Conservation (phyloP, 2,329 filamentous ascomycete species). For the Pyrenophora graminea region DNA sequence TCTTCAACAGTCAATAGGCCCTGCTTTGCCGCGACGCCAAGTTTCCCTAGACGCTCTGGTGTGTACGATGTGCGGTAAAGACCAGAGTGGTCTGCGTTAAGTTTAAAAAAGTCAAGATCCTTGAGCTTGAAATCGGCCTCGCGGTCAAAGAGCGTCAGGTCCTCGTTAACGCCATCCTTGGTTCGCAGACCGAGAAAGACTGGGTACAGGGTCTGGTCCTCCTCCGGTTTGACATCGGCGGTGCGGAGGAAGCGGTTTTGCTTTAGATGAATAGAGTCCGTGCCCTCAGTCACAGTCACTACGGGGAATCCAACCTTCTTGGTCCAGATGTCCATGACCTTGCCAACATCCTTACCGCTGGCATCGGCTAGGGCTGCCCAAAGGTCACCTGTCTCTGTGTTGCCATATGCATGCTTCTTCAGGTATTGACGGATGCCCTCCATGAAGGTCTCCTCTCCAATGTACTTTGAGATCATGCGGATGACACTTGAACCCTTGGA, state of each 20-base stretch:
- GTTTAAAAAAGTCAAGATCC: conserved; percentile 87
- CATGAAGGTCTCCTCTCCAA: conserved; percentile 90
- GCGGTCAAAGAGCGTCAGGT: conserved; percentile 71
- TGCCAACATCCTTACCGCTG: conserved; percentile 86
- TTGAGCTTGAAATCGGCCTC: conserved; percentile 78
- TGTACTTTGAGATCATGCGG: conserved; percentile 94
- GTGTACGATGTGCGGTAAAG: conserved; percentile 90
- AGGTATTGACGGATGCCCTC: conserved; percentile 89
- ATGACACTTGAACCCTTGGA: conserved; percentile 95
- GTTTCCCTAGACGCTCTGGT: conserved; percentile 80
- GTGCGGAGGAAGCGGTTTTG: conserved; percentile 95
- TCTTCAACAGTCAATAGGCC: conserved; percentile 85
- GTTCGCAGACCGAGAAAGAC: conserved; percentile 86
- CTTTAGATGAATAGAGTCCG: conserved; percentile 79
- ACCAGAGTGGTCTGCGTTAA: conserved; percentile 92
- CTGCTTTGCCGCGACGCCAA: conserved; percentile 81
- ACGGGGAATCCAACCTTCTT: conserved; percentile 95
- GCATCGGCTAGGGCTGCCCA: conserved; percentile 87
- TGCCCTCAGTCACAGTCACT: conserved; percentile 77
- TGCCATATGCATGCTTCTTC: conserved; percentile 95
- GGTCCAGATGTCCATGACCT: conserved; percentile 95
- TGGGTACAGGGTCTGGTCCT: conserved; percentile 85
- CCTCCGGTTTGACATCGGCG: conserved; percentile 89
- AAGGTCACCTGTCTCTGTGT: conserved; percentile 87
- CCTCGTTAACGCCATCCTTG: conserved; percentile 79